Conservation (phyloP, 306 rosid species). For the Cucumis sativus region Cucumber_9930_V3 NC_026661.2:11404501-11405000, state of each 20-base stretch:
- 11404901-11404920: neutral
- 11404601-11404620: neutral
- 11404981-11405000: neutral
- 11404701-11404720: neutral
- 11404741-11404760: neutral
- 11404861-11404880: neutral
- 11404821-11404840: neutral
- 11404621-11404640: neutral
- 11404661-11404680: neutral
- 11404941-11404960: neutral
- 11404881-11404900: neutral
- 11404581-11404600: neutral
- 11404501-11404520: neutral
- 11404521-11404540: neutral
- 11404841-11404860: neutral
- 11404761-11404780: neutral
- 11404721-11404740: neutral
- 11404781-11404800: neutral
- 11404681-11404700: neutral
- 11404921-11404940: neutral
- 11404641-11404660: neutral
- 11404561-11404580: neutral
- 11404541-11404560: neutral
- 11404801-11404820: neutral
- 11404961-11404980: neutral